These are phyloP conservation scores for Aureobasidium sp. DNA, from an alignment of 2,329 filamentous ascomycete genomes.

Conservation along the genomic window DNA sequence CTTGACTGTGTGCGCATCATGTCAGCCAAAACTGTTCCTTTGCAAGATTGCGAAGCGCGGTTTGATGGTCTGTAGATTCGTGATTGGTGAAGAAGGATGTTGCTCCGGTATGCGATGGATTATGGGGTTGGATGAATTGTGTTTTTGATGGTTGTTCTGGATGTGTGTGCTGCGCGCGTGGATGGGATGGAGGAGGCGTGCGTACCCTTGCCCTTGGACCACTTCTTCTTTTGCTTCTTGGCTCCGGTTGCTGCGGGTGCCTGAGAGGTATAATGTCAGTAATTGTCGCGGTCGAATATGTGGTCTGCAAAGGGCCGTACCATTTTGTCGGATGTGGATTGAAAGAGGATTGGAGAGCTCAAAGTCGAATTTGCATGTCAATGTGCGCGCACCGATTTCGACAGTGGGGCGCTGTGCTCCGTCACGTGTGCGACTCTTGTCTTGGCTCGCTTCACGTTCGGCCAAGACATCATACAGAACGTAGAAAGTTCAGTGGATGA, in stretches of 20 bases:
- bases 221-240: constrained; percentile 82
- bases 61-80: constrained; percentile 15
- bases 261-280: constrained; percentile 23
- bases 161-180: constrained; percentile 1
- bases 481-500: too few species aligned
- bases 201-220: constrained; percentile 51
- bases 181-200: constrained; percentile 17
- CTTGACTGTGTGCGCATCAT: constrained; percentile 67
- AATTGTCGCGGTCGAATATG: neutral
- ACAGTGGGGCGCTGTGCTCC: neutral
- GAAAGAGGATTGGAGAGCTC: constrained; percentile 2
- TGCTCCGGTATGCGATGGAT: constrained; percentile 5
- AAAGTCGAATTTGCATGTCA: constrained; percentile 9
- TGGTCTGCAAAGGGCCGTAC: constrained; percentile 25
- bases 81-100: neutral
- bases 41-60: neutral
- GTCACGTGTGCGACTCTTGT: constrained; percentile 10
- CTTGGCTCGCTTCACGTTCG: neutral
- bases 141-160: neutral
- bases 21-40: constrained; percentile 19
- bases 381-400: constrained; percentile 6
- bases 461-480: too few species aligned
- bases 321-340: constrained; percentile 36
- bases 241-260: constrained; percentile 56
- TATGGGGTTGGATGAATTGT: constrained; percentile 1